Percentiles rank a stretch among this genome's conserved stretches.
These are phyloP conservation scores for Pseudisothecium myosuroides DNA, from an alignment of 225 moss, liverwort and hornwort species.

Conservation along the genomic window DNA sequence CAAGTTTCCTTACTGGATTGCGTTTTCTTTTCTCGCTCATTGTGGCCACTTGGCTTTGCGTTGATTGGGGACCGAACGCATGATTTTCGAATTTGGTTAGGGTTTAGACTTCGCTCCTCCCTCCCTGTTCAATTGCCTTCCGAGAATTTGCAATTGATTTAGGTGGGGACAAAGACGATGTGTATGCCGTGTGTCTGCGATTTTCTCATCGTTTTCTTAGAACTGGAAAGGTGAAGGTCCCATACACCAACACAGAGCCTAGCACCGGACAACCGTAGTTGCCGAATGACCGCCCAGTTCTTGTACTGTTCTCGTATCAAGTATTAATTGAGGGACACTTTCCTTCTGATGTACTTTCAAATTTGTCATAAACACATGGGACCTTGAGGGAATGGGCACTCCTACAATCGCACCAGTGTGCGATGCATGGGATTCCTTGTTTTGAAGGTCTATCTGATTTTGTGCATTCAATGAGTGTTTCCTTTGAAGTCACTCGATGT, in stretches of 20 bases:
- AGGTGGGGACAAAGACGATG: not conserved
- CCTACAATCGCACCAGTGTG: too few relatives aligned
- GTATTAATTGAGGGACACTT: too few relatives aligned
- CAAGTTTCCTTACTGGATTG: too few relatives aligned
- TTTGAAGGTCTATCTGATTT: too few relatives aligned
- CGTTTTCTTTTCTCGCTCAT: not conserved
- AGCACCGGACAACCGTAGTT: not conserved
- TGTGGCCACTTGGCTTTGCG: not conserved
- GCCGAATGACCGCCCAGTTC: not conserved
- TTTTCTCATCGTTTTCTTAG: not conserved
- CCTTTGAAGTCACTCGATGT: too few relatives aligned
- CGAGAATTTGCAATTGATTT: not conserved
- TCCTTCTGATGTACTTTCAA: too few relatives aligned
- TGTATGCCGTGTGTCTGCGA: not conserved
- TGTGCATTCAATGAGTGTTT: too few relatives aligned
- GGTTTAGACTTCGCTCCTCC: not conserved
- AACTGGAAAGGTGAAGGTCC: not conserved
- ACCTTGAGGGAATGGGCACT: too few relatives aligned
- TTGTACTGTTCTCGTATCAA: too few relatives aligned
- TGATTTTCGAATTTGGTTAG: not conserved
- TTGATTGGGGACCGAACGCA: not conserved
- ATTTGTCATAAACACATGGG: too few relatives aligned
- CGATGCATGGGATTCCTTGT: too few relatives aligned
- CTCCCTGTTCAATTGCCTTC: not conserved
- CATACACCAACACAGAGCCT: not conserved